These are phyloP conservation scores for Penicillium ochrochloron DNA, from an alignment of 495 filamentous ascomycete genomes.

Conservation along the genomic window DNA sequence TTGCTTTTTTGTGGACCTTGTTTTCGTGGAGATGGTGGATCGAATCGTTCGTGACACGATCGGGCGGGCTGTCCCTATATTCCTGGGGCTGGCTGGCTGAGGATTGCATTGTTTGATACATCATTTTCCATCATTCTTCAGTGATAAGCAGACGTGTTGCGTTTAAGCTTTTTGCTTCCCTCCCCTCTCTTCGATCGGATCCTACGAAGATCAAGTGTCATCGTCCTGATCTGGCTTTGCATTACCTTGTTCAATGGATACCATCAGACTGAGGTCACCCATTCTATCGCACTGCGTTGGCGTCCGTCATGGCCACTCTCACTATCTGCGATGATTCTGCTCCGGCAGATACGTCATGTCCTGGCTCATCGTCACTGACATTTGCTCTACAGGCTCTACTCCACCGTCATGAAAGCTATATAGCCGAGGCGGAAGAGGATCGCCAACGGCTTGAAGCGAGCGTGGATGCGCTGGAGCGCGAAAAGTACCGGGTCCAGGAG, in stretches of 20 bases:
- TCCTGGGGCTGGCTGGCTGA: conserved; percentile 22
- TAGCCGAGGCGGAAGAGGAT: conserved; percentile 86
- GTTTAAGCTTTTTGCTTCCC: conserved; percentile 11
- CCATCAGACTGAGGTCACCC: conserved; percentile 26
- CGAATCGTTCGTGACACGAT: conserved; percentile 9
- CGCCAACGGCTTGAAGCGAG: conserved; percentile 67
- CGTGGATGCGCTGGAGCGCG: conserved; percentile 75
- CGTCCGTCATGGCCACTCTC: conserved; percentile 45
- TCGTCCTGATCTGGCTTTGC: not conserved
- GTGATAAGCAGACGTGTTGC: not conserved
- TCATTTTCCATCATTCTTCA: conserved; percentile 29
- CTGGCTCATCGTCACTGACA: conserved; percentile 60
- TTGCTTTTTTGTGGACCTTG: conserved; percentile 4
- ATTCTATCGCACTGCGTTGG: conserved; percentile 40
- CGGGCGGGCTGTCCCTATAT: not conserved
- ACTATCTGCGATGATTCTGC: conserved; percentile 27
- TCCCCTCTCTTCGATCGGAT: not conserved
- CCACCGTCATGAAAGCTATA: conserved; percentile 88
- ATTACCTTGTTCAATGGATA: conserved; percentile 20
- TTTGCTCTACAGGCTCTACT: conserved; percentile 85
- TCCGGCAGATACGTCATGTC: conserved; percentile 22
- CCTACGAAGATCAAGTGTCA: not conserved
- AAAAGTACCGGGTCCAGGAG: conserved; percentile 74
- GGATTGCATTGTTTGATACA: conserved; percentile 27
- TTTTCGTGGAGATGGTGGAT: not conserved